Evolutionary conservation across 331 rosid genomes (phyloP).

Genomic region (Quercus phellos): DNA sequence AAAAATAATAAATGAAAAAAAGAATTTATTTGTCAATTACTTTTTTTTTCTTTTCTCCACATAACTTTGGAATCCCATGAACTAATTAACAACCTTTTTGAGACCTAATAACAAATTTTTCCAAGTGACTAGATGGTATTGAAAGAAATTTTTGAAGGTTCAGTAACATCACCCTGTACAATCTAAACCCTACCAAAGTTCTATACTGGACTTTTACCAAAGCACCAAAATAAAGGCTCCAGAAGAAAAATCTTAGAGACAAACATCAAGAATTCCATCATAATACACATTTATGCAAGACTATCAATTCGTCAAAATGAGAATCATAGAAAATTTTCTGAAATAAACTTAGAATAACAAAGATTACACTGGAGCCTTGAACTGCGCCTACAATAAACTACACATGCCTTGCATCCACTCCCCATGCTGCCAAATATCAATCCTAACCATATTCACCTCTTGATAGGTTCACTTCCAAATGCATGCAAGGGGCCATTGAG

Average conservation of each 20-base stretch:
- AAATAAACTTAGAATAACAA: not conserved
- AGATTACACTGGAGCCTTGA: conserved; percentile 16
- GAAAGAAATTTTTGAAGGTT: conserved; percentile 13
- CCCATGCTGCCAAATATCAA: conserved; percentile 1
- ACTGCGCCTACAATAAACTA: conserved; percentile 5
- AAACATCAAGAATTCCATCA: conserved; percentile 23
- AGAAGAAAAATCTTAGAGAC: conserved; percentile 31
- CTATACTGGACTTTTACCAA: conserved; percentile 27
- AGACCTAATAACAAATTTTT: not conserved
- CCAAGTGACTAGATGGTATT: not conserved
- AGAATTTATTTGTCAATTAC: not conserved
- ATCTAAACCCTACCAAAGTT: conserved; percentile 27
- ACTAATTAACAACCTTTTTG: no score
- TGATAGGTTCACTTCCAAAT: not conserved
- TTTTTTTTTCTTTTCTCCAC: no score
- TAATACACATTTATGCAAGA: conserved; percentile 43
- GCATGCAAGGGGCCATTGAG: not conserved
- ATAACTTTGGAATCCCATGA: not conserved
- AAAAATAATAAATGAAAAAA: no score
- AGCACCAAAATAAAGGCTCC: conserved; percentile 39
- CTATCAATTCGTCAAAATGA: conserved; percentile 30
- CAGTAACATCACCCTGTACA: conserved; percentile 42
- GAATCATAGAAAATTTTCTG: conserved; percentile 15
- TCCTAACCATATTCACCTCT: conserved; percentile 1
- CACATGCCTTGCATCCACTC: not conserved